Evolutionary conservation across 441 rosid species (phyloP).

Genomic region (Biscutella auriculata): DNA sequence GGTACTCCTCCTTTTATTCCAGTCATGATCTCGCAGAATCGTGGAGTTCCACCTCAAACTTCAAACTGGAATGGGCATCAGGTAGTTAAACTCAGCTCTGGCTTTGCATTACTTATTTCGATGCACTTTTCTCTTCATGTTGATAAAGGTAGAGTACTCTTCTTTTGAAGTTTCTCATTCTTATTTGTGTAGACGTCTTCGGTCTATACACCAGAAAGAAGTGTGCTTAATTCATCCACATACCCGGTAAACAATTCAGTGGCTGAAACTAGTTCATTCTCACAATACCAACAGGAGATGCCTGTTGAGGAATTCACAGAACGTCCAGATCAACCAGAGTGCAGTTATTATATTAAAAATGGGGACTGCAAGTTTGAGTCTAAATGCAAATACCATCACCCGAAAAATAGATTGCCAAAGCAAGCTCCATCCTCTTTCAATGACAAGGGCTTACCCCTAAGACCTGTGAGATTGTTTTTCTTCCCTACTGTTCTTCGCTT

Average conservation of each 20-base stretch:
- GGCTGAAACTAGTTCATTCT: slow-evolving; percentile 31
- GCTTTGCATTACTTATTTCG: neutral
- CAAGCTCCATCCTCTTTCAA: slow-evolving; percentile 47
- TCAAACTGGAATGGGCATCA: slow-evolving; percentile 80
- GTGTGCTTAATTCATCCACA: slow-evolving; percentile 36
- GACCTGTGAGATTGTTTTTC: slow-evolving; percentile 79
- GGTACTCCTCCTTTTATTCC: slow-evolving; percentile 57
- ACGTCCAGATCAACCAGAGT: slow-evolving; percentile 87
- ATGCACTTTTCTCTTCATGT: neutral
- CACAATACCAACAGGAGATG: slow-evolving; percentile 39
- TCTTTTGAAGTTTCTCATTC: neutral
- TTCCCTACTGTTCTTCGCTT: neutral
- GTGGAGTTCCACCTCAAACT: slow-evolving; percentile 43
- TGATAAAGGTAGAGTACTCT: slow-evolving; percentile 3
- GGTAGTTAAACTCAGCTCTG: slow-evolving; percentile 31
- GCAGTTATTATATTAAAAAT: slow-evolving; percentile 66
- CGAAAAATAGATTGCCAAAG: slow-evolving; percentile 42
- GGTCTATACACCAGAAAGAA: slow-evolving; percentile 49
- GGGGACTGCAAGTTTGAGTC: slow-evolving; percentile 87
- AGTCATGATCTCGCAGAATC: slow-evolving; percentile 45
- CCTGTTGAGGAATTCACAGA: slow-evolving; percentile 66
- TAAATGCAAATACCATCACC: slow-evolving; percentile 90
- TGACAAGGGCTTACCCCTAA: slow-evolving; percentile 85
- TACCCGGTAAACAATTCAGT: slow-evolving; percentile 31
- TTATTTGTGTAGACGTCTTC: slow-evolving; percentile 52